Evolutionary conservation across 768 basidiomycete genomes (phyloP), one percentile per base, ranked within the genome.

Genomic region (Cyathus striatus): DNA sequence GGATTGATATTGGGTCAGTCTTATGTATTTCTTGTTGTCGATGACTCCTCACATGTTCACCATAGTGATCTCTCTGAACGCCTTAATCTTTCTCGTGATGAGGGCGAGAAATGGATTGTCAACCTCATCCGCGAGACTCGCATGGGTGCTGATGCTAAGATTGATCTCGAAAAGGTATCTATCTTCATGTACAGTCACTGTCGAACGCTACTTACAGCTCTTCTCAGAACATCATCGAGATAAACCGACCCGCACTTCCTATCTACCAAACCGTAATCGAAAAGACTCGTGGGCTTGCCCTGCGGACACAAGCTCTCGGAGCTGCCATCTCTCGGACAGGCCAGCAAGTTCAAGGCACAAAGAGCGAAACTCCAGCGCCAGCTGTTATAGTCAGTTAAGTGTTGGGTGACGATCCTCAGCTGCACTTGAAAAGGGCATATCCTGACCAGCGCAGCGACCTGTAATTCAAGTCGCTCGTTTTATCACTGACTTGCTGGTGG

Each of bases 41-140:
- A 46, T 17, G 39, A 24, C 16, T 46, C 5, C 5, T 17, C 24
- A 12, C 9, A 13, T 7, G 3, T 39, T 23, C 13, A 18, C 14
- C 13, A 37, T 20, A 93, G 92, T 46, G 91, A 96, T 56, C 78
- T 98, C 10, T 96, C 94, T 6, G 86, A 90, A 55, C 83, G 95
- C 6, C 75, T 98, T 12, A 97, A 97, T 62, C 76, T 98, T 38
- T 84, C 88, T n/a, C 79, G 75, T 32, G 92, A 92, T 50, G 96
- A 98, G 58, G 96, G 95, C 40, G 96, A 99, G 61, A 95, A 95
- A 56, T 99, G 95, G 95, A 95, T 98, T 48, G 96, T 98, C 55
- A 97, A 98, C 70, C 86, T 98, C 48, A 96, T 98, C 55, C 83
- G 96, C 24, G 96, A 98, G 65, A 95, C 94, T 5, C 79, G 92